A percentile compares a stretch with the other conserved stretches of the same genome.
Evolutionary conservation across 2,329 filamentous ascomycete species (phyloP).

Genomic region (Sphaerostilbella broomeana): DNA sequence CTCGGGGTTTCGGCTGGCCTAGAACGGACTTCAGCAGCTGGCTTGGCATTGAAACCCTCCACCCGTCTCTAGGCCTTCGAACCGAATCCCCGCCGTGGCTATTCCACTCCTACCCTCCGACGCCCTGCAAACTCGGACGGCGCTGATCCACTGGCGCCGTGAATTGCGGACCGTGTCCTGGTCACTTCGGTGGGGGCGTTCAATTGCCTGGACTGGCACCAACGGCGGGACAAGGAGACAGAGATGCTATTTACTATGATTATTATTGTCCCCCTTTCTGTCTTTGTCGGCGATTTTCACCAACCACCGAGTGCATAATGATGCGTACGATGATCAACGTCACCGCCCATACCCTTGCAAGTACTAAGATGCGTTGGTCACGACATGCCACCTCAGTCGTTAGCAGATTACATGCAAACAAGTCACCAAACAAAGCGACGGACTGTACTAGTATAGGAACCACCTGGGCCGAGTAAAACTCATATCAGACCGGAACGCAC

Average conservation of each 20-base stretch:
- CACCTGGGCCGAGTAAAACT: too few relatives aligned
- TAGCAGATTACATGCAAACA: too few relatives aligned
- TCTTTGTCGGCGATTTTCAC: not conserved
- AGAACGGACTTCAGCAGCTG: slow-evolving; percentile 1
- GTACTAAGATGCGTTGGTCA: slow-evolving; percentile 4
- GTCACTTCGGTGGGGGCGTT: slow-evolving; percentile 12
- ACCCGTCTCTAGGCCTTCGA: slow-evolving; percentile 6
- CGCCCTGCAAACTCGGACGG: slow-evolving; percentile 11
- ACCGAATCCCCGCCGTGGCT: slow-evolving; percentile 11
- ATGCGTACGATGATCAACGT: slow-evolving; percentile 6
- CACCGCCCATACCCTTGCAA: slow-evolving; percentile 7
- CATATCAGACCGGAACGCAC: too few relatives aligned
- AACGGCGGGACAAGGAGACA: slow-evolving; percentile 1
- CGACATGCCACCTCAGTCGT: slow-evolving; percentile 1
- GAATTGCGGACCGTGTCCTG: slow-evolving; percentile 12
- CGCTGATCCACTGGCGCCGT: slow-evolving; percentile 12
- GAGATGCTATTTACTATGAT: not conserved
- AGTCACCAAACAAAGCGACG: too few relatives aligned
- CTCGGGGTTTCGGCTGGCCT: slow-evolving; percentile 4
- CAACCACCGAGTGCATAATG: slow-evolving; percentile 1
- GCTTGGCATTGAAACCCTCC: slow-evolving; percentile 5
- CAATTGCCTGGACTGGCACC: slow-evolving; percentile 9
- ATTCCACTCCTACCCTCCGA: slow-evolving; percentile 11
- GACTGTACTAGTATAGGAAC: too few relatives aligned
- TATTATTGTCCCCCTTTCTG: slow-evolving; percentile 6